phyloP scores from a whole-genome alignment of 306 rosid genomes.

The Acacia acuminata region DNA sequence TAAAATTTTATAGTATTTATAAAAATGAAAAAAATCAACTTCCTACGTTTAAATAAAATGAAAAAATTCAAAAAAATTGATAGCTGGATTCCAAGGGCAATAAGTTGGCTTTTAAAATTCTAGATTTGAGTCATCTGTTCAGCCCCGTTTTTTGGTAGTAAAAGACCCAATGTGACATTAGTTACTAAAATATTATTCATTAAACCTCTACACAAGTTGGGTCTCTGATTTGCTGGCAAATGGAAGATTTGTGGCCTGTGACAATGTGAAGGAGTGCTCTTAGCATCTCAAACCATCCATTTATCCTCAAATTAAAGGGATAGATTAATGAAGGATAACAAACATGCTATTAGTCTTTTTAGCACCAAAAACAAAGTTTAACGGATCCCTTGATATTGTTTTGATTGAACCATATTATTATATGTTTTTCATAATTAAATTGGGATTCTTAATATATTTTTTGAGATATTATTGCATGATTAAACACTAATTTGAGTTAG shows the following conservation, averaged over 20 bases:
- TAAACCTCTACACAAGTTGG: not conserved
- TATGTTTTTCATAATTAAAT: too few species aligned
- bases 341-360: not conserved
- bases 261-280: not conserved
- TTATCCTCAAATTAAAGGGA: not conserved
- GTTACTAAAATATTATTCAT: not conserved
- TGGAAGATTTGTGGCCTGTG: not conserved
- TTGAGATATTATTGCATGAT: too few species aligned
- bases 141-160: not conserved
- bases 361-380: not conserved
- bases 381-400: not conserved
- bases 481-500: too few species aligned
- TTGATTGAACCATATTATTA: too few species aligned
- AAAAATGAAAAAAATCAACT: too few species aligned
- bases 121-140: not conserved
- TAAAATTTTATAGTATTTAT: too few species aligned
- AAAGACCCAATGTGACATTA: not conserved
- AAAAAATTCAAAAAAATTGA: too few species aligned
- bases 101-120: not conserved
- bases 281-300: not conserved
- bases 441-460: too few species aligned
- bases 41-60: too few species aligned
- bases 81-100: too few species aligned
- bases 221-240: not conserved
- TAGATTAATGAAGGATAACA: not conserved